Conservation (phyloP, 768 basidiomycete genomes). For the Lactifluus pinguis region DNA sequence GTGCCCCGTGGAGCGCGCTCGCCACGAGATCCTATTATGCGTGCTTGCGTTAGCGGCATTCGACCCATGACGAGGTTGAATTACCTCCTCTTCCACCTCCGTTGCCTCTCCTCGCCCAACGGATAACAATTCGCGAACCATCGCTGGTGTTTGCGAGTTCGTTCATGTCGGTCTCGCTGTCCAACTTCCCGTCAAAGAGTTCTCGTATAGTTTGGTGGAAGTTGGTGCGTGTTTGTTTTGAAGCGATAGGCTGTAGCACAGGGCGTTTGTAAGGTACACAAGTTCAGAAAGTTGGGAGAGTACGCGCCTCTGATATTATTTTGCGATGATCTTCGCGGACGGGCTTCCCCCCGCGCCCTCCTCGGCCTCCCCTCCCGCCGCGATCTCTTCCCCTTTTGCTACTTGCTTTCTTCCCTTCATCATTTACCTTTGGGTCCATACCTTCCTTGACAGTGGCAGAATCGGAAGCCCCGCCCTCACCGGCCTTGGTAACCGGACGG, state of each 20-base stretch:
- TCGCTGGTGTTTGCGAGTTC: constrained; percentile 41
- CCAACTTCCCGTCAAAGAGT: constrained; percentile 74
- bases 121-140: constrained; percentile 71
- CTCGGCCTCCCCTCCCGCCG: constrained; percentile 38
- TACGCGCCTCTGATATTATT: constrained; percentile 73
- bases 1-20: constrained; percentile 48
- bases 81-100: constrained; percentile 39
- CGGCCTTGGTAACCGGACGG: constrained; percentile 32
- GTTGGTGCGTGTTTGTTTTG: constrained; percentile 71
- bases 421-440: constrained; percentile 17
- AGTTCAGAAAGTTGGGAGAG: constrained; percentile 10
- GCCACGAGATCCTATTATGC: constrained; percentile 24
- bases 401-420: constrained; percentile 25
- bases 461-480: constrained; percentile 20
- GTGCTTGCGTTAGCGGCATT: background rate
- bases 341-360: constrained; percentile 36
- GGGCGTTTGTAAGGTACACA: constrained; percentile 2
- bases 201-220: constrained; percentile 77
- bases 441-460: constrained; percentile 19
- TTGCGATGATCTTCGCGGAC: constrained; percentile 57
- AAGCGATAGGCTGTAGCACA: constrained; percentile 59
- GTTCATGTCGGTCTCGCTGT: constrained; percentile 65
- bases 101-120: constrained; percentile 54
- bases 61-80: background rate
- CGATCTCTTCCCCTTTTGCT: constrained; percentile 35